phyloP scores from a whole-genome alignment of 192 early-diverging fungal genomes.

The Backusella tuberculispora region DNA sequence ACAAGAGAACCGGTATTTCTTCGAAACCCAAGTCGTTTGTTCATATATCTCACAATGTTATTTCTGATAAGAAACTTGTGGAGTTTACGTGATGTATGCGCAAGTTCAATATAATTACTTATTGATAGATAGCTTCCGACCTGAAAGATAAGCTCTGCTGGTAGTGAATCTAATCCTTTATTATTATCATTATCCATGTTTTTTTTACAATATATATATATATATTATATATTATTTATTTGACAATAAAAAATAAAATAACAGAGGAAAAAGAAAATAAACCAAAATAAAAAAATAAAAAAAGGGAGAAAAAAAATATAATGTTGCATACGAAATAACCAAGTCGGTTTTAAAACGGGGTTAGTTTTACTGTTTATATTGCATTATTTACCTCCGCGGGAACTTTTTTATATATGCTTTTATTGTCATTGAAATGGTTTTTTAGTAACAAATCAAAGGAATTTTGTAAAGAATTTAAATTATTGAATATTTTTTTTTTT shows the following conservation, averaged over 20 bases:
- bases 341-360: slow-evolving; percentile 7
- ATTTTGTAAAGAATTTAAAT: slow-evolving; percentile 16
- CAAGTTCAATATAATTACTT: slow-evolving; percentile 10
- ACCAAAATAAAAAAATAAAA: neutral
- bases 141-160: slow-evolving; percentile 5
- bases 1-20: slow-evolving; percentile 5
- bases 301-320: neutral
- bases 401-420: slow-evolving; percentile 8
- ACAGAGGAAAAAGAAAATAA: neutral
- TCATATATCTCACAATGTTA: slow-evolving; percentile 4
- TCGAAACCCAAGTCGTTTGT: neutral
- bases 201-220: neutral
- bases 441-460: neutral
- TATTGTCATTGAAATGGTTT: neutral
- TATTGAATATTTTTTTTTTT: neutral
- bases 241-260: neutral
- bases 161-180: neutral
- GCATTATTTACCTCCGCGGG: neutral
- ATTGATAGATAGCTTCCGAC: neutral
- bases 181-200: neutral
- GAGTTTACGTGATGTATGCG: neutral
- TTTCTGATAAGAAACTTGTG: neutral
- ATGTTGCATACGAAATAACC: neutral
- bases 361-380: neutral
- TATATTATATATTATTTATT: neutral